Evolutionary conservation across 108 stramenopile genomes (phyloP), one percentile per base, ranked within the genome.

Genomic region (Stephanodiscus minutulus): DNA sequence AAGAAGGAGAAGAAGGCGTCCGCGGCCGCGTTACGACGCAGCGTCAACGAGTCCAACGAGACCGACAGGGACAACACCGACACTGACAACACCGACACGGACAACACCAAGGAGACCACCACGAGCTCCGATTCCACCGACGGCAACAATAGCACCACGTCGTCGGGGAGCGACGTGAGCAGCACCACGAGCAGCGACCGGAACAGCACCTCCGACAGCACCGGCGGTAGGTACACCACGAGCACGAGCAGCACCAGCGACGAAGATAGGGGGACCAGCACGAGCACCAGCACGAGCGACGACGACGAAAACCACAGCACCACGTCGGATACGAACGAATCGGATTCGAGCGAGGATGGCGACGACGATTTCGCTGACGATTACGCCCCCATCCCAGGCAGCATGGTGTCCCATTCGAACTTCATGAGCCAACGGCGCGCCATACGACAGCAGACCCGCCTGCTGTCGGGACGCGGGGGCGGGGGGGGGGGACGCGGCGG

Each of bases 251-350:
- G 55, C 18, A 73, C 66, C 50, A 44, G 52, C 36, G 54, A 68
- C 37, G 46, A 57, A 15, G 67, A 63, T 55, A 43, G 29, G 12
- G 74, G 55, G 44, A 58, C 52, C 50, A 72, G n/a, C n/a, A n/a
- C 61, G 15, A 67, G 62, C 7, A 63, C 74, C 22, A 54, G 61
- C 27, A 44, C 46, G 41, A 68, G 74, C 36, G 18, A 69, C 24
- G 44, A 62, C n/a, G 37, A 33, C 20, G 54, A 22, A 3, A 22
- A 41, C 20, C 22, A 29, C 35, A 67, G 36, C 36, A 67, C 66
- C 22, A 67, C 48, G 21, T 49, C 64, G 18, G 33, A 47, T n/a
- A 65, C 64, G 7, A 65, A 47, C 49, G 64, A 65, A 6, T 28
- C 37, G 8, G 66, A 54, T 15, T 37, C 50, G 29, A 52, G 54